These are phyloP conservation scores for Trichoderma atroviride DNA, from an alignment of 2,329 filamentous ascomycete genomes.

Conservation along the genomic window DNA sequence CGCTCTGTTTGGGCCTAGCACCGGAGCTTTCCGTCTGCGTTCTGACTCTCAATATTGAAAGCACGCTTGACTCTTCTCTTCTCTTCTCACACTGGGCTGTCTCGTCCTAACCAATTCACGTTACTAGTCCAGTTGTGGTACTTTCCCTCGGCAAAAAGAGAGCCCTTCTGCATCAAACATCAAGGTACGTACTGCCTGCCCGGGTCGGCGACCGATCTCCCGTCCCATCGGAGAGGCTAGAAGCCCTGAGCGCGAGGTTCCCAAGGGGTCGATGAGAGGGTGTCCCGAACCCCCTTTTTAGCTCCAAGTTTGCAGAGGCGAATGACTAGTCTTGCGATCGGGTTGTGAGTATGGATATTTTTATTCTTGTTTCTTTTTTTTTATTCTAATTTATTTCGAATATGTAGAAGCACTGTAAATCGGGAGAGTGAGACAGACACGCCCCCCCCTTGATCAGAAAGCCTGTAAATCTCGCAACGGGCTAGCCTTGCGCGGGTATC, in stretches of 20 bases:
- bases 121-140: not conserved
- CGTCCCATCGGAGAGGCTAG: conserved; percentile 19
- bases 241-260: conserved; percentile 5
- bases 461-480: conserved; percentile 14
- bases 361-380: not conserved
- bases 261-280: not conserved
- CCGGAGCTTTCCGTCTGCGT: conserved; percentile 2
- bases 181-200: not conserved
- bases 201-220: conserved; percentile 24
- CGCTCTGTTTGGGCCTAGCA: not conserved
- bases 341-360: not conserved
- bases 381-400: not conserved
- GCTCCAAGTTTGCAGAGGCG: not conserved
- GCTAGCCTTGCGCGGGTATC: conserved; percentile 19
- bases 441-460: not conserved
- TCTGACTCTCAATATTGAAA: not conserved
- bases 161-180: not conserved
- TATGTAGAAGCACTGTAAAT: not conserved
- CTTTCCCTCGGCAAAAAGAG: conserved; percentile 7
- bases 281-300: conserved; percentile 5
- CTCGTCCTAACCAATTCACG: not conserved
- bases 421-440: not conserved
- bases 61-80: not conserved
- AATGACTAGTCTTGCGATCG: not conserved
- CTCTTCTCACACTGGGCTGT: not conserved